Evolutionary conservation across 768 basidiomycete species (phyloP).

Genomic region (Tubosaeta sp.): DNA sequence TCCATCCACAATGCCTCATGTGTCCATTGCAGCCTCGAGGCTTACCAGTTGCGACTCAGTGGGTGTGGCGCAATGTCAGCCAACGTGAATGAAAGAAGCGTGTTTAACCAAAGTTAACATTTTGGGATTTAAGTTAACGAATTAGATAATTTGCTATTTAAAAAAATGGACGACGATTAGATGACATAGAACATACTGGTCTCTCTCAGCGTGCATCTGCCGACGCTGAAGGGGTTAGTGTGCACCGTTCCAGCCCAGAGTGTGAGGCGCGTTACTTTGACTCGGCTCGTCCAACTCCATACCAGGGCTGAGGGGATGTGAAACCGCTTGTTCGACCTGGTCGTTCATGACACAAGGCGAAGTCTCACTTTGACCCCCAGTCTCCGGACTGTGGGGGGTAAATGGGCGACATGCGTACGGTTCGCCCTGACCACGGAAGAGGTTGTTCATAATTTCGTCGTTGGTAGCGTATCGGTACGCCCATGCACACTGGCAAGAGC

Average conservation of each 20-base stretch:
- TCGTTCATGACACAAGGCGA: conserved; percentile 8
- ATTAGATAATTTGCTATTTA: conserved; percentile 25
- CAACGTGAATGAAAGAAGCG: conserved; percentile 14
- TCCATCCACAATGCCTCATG: conserved; percentile 16
- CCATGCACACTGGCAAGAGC: conserved; percentile 15
- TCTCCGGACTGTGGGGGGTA: background rate
- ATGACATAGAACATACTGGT: conserved; percentile 4
- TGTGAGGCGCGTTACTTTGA: background rate
- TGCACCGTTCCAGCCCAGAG: background rate
- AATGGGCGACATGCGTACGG: conserved; percentile 6
- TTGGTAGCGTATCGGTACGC: conserved; percentile 30
- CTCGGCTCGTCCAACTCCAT: background rate
- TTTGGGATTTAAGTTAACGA: conserved; percentile 5
- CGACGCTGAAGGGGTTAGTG: background rate
- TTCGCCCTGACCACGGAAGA: conserved; percentile 18
- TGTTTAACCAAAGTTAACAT: conserved; percentile 12
- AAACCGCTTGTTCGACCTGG: conserved; percentile 3
- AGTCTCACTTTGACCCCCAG: conserved; percentile 1
- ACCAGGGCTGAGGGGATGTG: background rate
- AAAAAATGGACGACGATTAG: conserved; percentile 5
- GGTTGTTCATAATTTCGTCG: conserved; percentile 27
- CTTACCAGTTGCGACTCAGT: conserved; percentile 7
- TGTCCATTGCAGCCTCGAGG: conserved; percentile 28
- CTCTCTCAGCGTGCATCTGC: no score
- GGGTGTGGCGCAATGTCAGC: conserved; percentile 18